Conservation (phyloP, 176 grass and related monocot species). For the Oryza meyeriana region DNA sequence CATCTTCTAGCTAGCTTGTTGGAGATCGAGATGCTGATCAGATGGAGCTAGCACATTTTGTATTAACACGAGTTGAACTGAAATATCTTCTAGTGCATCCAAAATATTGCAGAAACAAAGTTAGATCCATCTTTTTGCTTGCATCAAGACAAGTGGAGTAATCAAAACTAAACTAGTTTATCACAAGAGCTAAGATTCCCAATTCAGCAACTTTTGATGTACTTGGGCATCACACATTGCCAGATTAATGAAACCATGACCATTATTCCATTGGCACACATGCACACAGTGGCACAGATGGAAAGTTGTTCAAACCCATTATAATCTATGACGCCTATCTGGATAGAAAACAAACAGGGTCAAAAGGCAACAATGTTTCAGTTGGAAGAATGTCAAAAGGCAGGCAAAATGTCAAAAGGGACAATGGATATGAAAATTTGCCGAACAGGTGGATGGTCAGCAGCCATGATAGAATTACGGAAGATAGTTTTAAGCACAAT, state of each 20-base stretch:
- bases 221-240: not conserved
- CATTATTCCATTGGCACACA: not conserved
- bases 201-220: conserved; percentile 9
- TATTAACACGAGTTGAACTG: not conserved
- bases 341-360: not conserved
- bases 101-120: not conserved
- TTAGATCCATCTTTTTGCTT: conserved; percentile 20
- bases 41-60: not conserved
- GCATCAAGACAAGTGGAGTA: conserved; percentile 5
- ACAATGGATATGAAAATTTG: not conserved
- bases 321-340: not conserved
- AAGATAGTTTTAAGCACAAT: not conserved
- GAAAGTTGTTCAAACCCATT: not conserved
- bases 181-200: conserved; percentile 27
- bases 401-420: conserved; percentile 24
- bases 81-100: not conserved
- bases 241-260: not conserved
- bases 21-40: not conserved
- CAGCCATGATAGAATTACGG: not conserved
- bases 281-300: not conserved
- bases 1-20: not conserved
- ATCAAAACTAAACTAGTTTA: conserved; percentile 31
- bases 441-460: conserved; percentile 40
- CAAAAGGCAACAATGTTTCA: not conserved
- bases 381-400: conserved; percentile 22